Evolutionary conservation across 140 eudicot genomes (phyloP), one percentile per base, ranked within the genome.

Genomic region (Stevia rebaudiana): DNA sequence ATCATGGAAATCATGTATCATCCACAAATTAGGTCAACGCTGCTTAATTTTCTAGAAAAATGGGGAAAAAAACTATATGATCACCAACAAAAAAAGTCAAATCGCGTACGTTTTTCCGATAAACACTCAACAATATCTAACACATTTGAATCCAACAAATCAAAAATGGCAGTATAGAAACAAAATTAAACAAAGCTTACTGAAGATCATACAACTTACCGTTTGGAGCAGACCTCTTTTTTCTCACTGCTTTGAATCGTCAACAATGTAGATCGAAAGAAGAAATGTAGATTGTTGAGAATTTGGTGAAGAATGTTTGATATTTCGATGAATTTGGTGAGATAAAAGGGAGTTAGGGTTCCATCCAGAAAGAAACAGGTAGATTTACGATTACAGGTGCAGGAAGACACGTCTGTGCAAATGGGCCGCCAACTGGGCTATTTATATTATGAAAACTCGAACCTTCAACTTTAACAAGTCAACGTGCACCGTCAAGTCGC

Each of bases 401-500:
- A 40, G 58, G 72, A 54, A 63, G 77, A 72, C 77, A 72, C 77
- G 67, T 72, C 56, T 64, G 60, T 8, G 31, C 56, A 44, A 72
- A 73, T 54, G 78, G 78, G 72, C 78, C 66, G 67, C 10, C 21
- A 63, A 42, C 5, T 63, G 72, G 77, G 77, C 77, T 42, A 53
- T 72, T 63, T 72, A 63, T 40, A 41, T 21, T 48, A 2, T 5
- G 15, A 16, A 35, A 39, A 39, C 52, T 63, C 71, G 65, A 54
- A 54, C 51, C 40, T 30, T 40, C 0, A 17, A 31, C 18, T 61
- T 43, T 13, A 4, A 4, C 1, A 63, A 42, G 72, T 72, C 71
- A 72, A 72, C 72, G 66, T 43, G 50, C 59, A 40, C 51, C 51
- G 50, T 18, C 66, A 52, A 58, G 4, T 4, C 33, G 33, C 33